These are phyloP conservation scores for Blumeria hordei DNA, from an alignment of 2,329 filamentous ascomycete species.

Conservation along the genomic window DNA sequence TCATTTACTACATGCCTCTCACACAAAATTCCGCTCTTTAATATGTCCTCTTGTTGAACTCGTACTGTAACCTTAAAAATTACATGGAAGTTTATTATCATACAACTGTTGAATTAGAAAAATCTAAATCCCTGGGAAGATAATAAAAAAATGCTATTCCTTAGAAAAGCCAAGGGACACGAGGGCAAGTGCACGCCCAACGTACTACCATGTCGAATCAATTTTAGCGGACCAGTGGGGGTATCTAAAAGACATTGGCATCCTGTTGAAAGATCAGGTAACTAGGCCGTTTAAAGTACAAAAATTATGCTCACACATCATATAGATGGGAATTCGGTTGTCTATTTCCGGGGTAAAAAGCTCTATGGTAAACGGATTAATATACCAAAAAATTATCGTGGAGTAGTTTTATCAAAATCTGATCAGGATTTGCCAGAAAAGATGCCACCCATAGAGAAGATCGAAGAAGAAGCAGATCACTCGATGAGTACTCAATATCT, in stretches of 20 bases:
- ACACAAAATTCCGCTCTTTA: no score
- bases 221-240: conserved; percentile 51
- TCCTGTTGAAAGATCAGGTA: conserved; percentile 25
- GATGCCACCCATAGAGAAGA: conserved; percentile 12
- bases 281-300: neutral
- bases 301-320: neutral
- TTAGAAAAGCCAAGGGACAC: conserved; percentile 10
- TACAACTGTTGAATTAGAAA: neutral
- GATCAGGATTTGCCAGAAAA: conserved; percentile 15
- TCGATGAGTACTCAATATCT: conserved; percentile 27
- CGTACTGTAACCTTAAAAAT: no score
- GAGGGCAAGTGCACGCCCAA: conserved; percentile 24
- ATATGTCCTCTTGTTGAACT: no score
- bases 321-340: conserved; percentile 26
- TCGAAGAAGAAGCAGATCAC: conserved; percentile 22
- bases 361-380: conserved; percentile 41
- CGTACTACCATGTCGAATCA: conserved; percentile 56
- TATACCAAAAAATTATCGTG: conserved; percentile 48
- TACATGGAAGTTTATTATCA: no score
- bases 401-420: conserved; percentile 30
- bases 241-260: conserved; percentile 45
- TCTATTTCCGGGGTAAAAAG: conserved; percentile 62
- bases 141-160: conserved; percentile 10
- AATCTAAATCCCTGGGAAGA: neutral
- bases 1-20: no score